Evolutionary conservation across 768 basidiomycete genomes (phyloP).

Genomic region (Scleroderma citrinum): DNA sequence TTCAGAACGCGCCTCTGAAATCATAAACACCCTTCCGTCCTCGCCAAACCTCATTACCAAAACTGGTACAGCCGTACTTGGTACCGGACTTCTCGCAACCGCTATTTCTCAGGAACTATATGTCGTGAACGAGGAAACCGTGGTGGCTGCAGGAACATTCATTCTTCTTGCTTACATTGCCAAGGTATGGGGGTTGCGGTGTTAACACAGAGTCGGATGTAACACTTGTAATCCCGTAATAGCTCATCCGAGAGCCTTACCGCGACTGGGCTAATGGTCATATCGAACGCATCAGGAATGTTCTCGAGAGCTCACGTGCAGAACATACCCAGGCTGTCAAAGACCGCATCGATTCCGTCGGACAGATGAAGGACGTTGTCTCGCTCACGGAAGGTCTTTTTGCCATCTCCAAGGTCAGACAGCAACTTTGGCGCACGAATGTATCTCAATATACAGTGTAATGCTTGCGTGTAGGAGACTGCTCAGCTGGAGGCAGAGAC

Average conservation of each 20-base stretch:
- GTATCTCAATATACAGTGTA: background rate
- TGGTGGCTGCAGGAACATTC: conserved; percentile 78
- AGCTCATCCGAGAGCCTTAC: conserved; percentile 85
- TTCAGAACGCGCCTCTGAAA: conserved; percentile 80
- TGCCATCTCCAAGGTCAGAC: conserved; percentile 76
- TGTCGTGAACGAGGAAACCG: conserved; percentile 94
- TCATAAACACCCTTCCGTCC: conserved; percentile 83
- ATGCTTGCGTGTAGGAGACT: conserved; percentile 58
- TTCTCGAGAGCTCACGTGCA: conserved; percentile 74
- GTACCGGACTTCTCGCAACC: conserved; percentile 80
- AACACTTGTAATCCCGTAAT: conserved; percentile 14
- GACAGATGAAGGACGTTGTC: conserved; percentile 94
- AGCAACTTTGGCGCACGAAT: background rate
- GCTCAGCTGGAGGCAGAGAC: conserved; percentile 84
- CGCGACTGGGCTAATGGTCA: conserved; percentile 87
- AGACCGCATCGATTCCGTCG: conserved; percentile 87
- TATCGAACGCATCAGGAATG: conserved; percentile 74
- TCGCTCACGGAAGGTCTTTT: conserved; percentile 88
- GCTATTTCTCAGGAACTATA: conserved; percentile 97
- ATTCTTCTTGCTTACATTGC: conserved; percentile 80
- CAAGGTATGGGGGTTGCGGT: conserved; percentile 45
- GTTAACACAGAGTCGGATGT: background rate
- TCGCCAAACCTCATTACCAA: conserved; percentile 90
- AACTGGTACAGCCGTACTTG: conserved; percentile 87
- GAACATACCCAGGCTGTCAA: conserved; percentile 93